A percentile compares a stretch with the other conserved stretches of the same genome.
phyloP scores from a whole-genome alignment of 495 filamentous ascomycete species.

The Penicillium manginii region DNA sequence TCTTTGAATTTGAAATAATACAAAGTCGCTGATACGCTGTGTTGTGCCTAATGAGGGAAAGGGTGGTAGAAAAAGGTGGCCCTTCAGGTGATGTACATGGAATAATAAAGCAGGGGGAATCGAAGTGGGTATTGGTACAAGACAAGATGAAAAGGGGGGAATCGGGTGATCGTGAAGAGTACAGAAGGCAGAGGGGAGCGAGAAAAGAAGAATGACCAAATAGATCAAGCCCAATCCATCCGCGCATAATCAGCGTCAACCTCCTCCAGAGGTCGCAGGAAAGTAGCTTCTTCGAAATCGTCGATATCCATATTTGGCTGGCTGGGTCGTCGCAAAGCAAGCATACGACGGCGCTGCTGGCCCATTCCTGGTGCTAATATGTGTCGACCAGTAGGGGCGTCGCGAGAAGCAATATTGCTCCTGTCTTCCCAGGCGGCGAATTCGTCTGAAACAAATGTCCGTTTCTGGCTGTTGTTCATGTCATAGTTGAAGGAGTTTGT shows the following conservation, averaged over 20 bases:
- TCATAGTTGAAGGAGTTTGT: constrained; percentile 4
- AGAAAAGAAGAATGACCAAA: constrained; percentile 4
- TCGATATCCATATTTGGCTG: constrained; percentile 36
- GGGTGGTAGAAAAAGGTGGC: too few relatives aligned
- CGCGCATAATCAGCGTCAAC: constrained; percentile 42
- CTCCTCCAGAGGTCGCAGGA: constrained; percentile 47
- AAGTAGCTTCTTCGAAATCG: constrained; percentile 50
- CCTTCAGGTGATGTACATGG: constrained; percentile 1
- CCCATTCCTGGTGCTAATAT: constrained; percentile 41
- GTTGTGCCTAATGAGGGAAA: too few relatives aligned
- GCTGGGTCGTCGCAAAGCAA: constrained; percentile 16
- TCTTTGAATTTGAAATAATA: too few relatives aligned
- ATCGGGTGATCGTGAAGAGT: neutral
- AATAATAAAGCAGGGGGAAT: neutral
- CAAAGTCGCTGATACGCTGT: too few relatives aligned
- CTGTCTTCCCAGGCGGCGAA: constrained; percentile 43
- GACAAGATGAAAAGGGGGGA: constrained; percentile 5
- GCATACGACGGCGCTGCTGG: constrained; percentile 38
- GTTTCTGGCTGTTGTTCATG: constrained; percentile 25
- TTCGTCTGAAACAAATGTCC: constrained; percentile 39
- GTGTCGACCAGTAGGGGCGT: constrained; percentile 21
- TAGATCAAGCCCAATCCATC: constrained; percentile 31
- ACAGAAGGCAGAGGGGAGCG: neutral
- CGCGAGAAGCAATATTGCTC: constrained; percentile 1
- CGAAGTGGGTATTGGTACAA: constrained; percentile 23